Evolutionary conservation across 306 rosid species (phyloP), one percentile per base, ranked within the genome.

Genomic region (Heteromeles arbutifolia): DNA sequence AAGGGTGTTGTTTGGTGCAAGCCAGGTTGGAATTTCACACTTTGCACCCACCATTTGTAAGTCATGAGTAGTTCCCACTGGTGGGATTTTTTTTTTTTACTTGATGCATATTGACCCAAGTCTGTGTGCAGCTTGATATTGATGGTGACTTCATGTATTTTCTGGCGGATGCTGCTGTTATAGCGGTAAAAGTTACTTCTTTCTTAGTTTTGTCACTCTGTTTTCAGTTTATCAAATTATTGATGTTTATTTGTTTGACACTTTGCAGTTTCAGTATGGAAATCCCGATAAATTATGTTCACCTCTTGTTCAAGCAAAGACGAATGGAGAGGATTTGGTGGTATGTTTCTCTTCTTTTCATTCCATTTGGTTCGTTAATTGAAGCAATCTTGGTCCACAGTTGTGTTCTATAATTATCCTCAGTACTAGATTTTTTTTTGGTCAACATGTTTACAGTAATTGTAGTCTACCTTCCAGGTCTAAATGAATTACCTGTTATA

Each of bases 121-220:
- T 34, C 70, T 67, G 69, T 80, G 54, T 88, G 80, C 87, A 94
- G 98, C 95, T 94, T 56, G 84, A 76, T 79, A 86, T 81, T 65
- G 97, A 92, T 70, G 98, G 93, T 0, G 98, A 94, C 83, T 94
- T 94, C 87, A 53, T 90, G 73, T 94, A 92, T 82, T 85, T 92
- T 69, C 79, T 94, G 70, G 97, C 96, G 4, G 98, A 94, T 77
- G 95, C 96, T 67, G 93, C 95, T 63, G 96, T 67, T 74, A 82
- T 8, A 29, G 97, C 90, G 69, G 98, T 94, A 88, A 58, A 69
- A 52, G 44, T 73, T 75, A 53, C 74, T 79, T 34, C 68, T 26
- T 15, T 70, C 29, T 14, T 70, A 63, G 62, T 78, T 78, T 26
- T 66, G 8, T 61, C 32, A 18, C 18, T 63, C 52, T 26, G 25